A percentile compares a stretch with the other conserved stretches of the same genome.
Conservation (phyloP, 495 filamentous ascomycete genomes). For the Chaetomidium leptoderma region DNA sequence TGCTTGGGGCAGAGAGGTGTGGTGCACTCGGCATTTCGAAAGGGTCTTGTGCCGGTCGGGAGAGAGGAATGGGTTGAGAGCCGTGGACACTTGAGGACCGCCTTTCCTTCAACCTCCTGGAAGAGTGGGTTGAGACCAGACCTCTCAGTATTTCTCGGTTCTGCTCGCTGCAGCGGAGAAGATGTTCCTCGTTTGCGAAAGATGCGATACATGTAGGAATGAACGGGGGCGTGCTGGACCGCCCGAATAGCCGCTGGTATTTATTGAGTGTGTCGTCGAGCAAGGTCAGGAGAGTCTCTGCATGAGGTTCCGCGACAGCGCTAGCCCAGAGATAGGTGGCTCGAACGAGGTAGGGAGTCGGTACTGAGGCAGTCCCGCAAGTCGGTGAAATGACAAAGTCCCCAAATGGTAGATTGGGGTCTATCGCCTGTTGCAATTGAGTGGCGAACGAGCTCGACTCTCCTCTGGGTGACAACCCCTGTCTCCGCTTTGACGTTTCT, state of each 20-base stretch:
- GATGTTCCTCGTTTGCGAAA: conserved; percentile 11
- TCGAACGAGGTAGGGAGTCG: conserved; percentile 26
- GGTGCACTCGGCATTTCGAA: background rate
- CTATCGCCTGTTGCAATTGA: conserved; percentile 18
- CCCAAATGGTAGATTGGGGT: conserved; percentile 18
- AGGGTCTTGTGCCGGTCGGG: background rate
- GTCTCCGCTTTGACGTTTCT: conserved; percentile 4
- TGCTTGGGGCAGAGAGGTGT: background rate
- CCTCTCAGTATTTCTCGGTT: background rate
- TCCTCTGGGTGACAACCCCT: background rate
- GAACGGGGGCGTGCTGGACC: conserved; percentile 21
- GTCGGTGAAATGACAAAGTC: conserved; percentile 9
- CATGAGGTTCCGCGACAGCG: conserved; percentile 11
- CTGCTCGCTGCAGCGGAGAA: background rate
- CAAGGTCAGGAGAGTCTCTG: background rate
- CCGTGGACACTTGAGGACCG: background rate
- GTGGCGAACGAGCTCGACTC: background rate
- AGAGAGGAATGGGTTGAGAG: background rate
- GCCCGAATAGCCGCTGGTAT: conserved; percentile 21
- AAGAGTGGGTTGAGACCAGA: conserved; percentile 11
- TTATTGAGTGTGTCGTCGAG: conserved; percentile 24
- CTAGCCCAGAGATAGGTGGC: conserved; percentile 24
- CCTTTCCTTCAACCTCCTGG: background rate
- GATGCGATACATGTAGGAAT: conserved; percentile 17
- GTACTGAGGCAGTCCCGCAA: conserved; percentile 17